Base-by-base conservation (phyloP, 169 alveolate species). In the Plasmodium vinckei region DNA sequence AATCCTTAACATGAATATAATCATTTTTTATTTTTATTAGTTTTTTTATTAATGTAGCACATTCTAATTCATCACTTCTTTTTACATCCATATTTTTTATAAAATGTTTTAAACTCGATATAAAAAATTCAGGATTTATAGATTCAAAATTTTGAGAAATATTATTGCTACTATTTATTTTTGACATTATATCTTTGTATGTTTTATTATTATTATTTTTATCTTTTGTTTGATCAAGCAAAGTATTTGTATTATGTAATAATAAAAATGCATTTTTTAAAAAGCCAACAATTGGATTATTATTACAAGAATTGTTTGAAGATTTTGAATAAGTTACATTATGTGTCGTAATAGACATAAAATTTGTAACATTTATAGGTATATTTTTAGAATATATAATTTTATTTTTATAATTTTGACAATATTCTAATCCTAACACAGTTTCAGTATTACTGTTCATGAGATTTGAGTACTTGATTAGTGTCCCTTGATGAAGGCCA, bases 1-100 rank as follows among this genome's bases (percentile, higher is more conserved):
- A 82, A 23, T 82, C 90, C 54, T 82, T 82, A 9, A 82, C 90
- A 54, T 82, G 51, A 39, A 68, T 82, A 39, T 82, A 82, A 15
- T 82, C 71, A 82, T 82, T 68, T 82, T 82, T 82, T 51, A 82
- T 59, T 82, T 68, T 82, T n/a, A 82, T 69, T 39, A 82, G 44
- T 82, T 82, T 82, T 82, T 69, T 82, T 15, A 82, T 25, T 54
- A 82, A 42, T 9, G 12, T n/a, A 19, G 6, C 27, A 49, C 90
- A 82, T 19, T 56, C 71, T 46, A 59, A 23, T 19, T 67, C 69
- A 6, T 82, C 84, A 47, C 44, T 21, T 25, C 65, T 82, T 61
- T 69, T 57, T 10, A 13, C 39, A 42, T 82, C 72, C 13, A 47
- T 51, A 27, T 17, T 53, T 53, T 54, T 54, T 44, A 82, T 44